Percentiles rank a stretch among this genome's conserved stretches.
Evolutionary conservation across 331 rosid genomes (phyloP).

Genomic region (Spiraea crenata): DNA sequence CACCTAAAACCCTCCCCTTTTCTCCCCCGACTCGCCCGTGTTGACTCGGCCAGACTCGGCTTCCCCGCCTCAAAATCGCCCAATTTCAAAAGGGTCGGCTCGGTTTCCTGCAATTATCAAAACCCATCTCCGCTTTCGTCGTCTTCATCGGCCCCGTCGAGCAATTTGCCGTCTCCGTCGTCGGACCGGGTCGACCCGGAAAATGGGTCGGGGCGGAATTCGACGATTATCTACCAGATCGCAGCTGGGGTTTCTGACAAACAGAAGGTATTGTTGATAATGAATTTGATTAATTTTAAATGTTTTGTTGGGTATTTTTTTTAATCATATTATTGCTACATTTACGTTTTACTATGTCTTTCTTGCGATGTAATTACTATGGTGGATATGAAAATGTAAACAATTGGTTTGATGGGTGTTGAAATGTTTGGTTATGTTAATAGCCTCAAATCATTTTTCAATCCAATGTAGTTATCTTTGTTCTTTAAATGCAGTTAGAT

Average conservation of each 20-base stretch:
- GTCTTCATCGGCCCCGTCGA: constrained; percentile 30
- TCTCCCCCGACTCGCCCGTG: constrained; percentile 34
- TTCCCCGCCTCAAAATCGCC: constrained; percentile 20
- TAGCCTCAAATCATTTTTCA: neutral
- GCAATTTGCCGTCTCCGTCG: constrained; percentile 20
- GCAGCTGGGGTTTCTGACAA: constrained; percentile 26
- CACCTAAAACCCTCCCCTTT: constrained; percentile 30
- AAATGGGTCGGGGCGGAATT: constrained; percentile 25
- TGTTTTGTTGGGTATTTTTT: neutral
- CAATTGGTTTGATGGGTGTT: neutral
- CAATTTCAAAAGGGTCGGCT: constrained; percentile 15
- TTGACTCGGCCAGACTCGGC: constrained; percentile 31
- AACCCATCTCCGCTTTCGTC: constrained; percentile 26
- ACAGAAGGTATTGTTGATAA: constrained; percentile 49
- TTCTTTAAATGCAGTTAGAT: neutral
- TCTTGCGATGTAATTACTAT: neutral
- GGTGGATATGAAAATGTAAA: constrained; percentile 1
- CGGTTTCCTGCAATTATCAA: constrained; percentile 31
- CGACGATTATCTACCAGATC: constrained; percentile 44
- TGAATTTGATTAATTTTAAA: neutral
- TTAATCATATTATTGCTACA: neutral
- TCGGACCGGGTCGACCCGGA: constrained; percentile 32
- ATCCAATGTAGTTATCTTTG: neutral
- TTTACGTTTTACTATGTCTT: neutral
- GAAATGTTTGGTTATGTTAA: neutral